Percentiles rank a stretch among this genome's conserved stretches.
Evolutionary conservation across 495 filamentous ascomycete species (phyloP).

Genomic region (Bombardia bombarda): DNA sequence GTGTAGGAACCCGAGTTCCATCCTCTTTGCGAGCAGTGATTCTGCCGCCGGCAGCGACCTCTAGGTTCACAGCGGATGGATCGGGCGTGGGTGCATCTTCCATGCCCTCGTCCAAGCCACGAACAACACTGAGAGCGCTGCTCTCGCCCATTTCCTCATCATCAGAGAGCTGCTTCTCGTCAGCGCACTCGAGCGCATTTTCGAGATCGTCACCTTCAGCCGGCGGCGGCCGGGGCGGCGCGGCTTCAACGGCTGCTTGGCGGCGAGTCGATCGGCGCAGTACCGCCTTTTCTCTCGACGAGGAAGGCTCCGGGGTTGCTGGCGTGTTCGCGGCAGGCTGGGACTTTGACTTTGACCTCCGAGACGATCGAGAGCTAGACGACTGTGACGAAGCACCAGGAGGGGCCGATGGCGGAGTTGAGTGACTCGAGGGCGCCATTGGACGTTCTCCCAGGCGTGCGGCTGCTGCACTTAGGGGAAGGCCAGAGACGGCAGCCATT

Average conservation of each 20-base stretch:
- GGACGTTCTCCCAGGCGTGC: conserved; percentile 38
- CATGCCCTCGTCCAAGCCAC: conserved; percentile 84
- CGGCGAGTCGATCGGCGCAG: conserved; percentile 48
- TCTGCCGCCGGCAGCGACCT: conserved; percentile 82
- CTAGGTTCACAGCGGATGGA: conserved; percentile 84
- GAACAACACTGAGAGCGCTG: conserved; percentile 74
- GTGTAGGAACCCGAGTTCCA: conserved; percentile 82
- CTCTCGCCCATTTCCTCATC: conserved; percentile 66
- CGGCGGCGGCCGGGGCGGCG: conserved; percentile 42
- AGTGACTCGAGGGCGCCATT: conserved; percentile 16
- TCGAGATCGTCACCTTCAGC: conserved; percentile 51
- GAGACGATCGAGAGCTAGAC: conserved; percentile 31
- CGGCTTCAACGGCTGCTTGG: conserved; percentile 37
- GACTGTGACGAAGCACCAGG: conserved; percentile 29
- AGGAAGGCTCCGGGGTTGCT: conserved; percentile 28
- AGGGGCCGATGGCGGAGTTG: conserved; percentile 21
- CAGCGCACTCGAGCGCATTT: conserved; percentile 81
- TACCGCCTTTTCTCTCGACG: conserved; percentile 40
- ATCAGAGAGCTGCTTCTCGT: conserved; percentile 77
- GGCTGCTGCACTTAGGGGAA: conserved; percentile 27
- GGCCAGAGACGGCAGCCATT: conserved; percentile 69
- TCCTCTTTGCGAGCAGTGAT: conserved; percentile 97
- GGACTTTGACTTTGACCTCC: conserved; percentile 41
- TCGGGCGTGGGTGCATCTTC: conserved; percentile 64
- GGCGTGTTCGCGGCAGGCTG: conserved; percentile 25